Base-by-base conservation (phyloP, 2,329 filamentous ascomycete genomes). In the Ramichloridium luteum region DNA sequence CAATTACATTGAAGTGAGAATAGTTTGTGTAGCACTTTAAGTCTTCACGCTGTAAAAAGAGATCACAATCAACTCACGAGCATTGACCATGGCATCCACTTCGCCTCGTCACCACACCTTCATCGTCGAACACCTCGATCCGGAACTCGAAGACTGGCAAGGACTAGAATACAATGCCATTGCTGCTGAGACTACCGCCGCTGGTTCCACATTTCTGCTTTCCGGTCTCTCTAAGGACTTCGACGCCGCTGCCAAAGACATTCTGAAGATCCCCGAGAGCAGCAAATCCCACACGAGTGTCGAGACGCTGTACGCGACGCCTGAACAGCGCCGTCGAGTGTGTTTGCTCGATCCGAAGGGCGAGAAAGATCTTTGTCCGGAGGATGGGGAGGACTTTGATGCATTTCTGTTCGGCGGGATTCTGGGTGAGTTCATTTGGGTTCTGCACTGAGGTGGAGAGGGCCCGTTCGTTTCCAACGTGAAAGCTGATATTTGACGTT, bases 341-440 rank as follows among this genome's bases (percentile, higher is more conserved):
- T 96, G 90, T 55, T 67, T 98, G 39, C 67, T 98, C 28, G 90
- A 98, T 58, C 90, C 90, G 1, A 67, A 81, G 26, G 90, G 85
- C 4, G 67, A 71, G 39, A 74, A 77, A 51, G 90, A 98, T 51
- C 59, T 98, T 47, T 73, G 70, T 28, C 90, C 90, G 0, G 76
- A 80, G 36, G 90, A 98, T 60, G 82, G 75, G 13, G 73, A 81
- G 18, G 61, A 56, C 2, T 98, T 98, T 58, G 83, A 93, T 49
- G 78, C 82, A 6, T 98, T 96, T 54, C 62, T 98, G 27, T 98
- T 98, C 60, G 90, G 90, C 27, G 90, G 90, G 10, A 98, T 98
- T 49, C 63, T 98, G 40, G 90, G 88, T 36, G n/a, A 6, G 13
- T 17, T 8, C 13, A 10, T 14, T 8, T 6, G 6, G 16, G 17